Base-by-base conservation (phyloP, 495 filamentous ascomycete species). In the Trichoderma gamsii region DNA sequence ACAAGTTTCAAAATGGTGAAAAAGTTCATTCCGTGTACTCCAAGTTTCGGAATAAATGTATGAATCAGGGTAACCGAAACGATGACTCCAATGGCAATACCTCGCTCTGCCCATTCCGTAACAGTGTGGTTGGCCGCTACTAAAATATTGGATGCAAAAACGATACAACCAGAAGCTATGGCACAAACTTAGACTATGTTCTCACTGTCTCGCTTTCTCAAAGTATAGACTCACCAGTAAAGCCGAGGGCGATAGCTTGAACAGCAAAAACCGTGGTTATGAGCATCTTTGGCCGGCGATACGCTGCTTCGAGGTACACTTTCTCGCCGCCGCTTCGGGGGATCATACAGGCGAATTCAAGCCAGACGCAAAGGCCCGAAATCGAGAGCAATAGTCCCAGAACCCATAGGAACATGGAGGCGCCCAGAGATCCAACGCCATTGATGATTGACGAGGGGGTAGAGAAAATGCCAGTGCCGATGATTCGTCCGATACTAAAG, bases 281-380 rank as follows among this genome's bases (percentile, higher is more conserved):
- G 18, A 93, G 81, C 71, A 89, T 92, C 21, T 83, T 83, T 3
- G 90, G 90, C 27, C 79, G 80, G 0, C 83, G 86, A 76, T 92
- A 93, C 0, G 87, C 86, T 75, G 87, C 89, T 71, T 93, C 90
- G 65, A 92, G 84, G 70, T 93, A 93, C 27, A 92, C 87, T 76
- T 92, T 92, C 56, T 86, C 83, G 21, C 89, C 90, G 2, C 90
- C 89, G 4, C 85, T 88, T 2, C 87, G 80, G 56, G 89, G 89
- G 63, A 91, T 76, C 87, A 91, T 90, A 72, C 85, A 89, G 0
- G 89, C 90, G 70, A 84, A 89, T 71, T 92, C 90, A 69, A 92
- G 75, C 12, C 79, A 82, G 0, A 92, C 79, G 2, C 82, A 79
- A 21, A 91, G 72, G 0, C 87, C 89, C 56, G 82, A 88, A 21